phyloP scores from a whole-genome alignment of 2,329 filamentous ascomycete species.

The Pseudocercospora fuligena region DNA sequence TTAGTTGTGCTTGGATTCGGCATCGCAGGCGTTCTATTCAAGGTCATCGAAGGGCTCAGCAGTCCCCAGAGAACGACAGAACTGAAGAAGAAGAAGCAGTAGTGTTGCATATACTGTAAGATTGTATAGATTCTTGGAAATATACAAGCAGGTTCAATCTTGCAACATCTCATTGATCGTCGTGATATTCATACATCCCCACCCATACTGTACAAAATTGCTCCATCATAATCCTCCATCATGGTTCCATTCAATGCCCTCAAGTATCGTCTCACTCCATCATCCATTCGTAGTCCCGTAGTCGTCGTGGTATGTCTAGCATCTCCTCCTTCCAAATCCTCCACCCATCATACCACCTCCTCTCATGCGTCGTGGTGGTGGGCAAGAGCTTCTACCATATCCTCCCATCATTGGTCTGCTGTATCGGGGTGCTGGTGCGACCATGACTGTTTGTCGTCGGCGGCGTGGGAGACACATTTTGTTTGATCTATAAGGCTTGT shows the following conservation, averaged over 20 bases:
- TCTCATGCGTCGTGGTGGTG: not conserved
- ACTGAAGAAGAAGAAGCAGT: constrained; percentile 19
- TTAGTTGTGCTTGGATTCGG: constrained; percentile 51
- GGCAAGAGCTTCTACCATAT: not conserved
- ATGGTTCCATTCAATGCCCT: not conserved
- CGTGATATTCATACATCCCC: too few relatives aligned
- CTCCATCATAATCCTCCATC: too few relatives aligned
- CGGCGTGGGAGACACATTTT: not conserved
- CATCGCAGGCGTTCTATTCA: constrained; percentile 20
- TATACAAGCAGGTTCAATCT: not conserved
- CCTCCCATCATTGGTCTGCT: not conserved
- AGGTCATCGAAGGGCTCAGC: constrained; percentile 13
- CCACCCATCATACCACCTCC: not conserved
- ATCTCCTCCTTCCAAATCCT: not conserved
- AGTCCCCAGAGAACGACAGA: constrained; percentile 8
- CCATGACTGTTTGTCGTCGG: not conserved
- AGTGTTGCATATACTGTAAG: not conserved
- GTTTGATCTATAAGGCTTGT: not conserved
- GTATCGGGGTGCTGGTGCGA: not conserved
- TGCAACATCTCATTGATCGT: too few relatives aligned
- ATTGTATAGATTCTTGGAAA: not conserved
- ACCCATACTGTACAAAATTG: too few relatives aligned
- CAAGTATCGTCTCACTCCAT: too few relatives aligned
- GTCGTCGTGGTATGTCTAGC: not conserved
- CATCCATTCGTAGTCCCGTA: not conserved